Conservation (phyloP, 352 stramenopile species). For the Phytophthora lateralis region DNA sequence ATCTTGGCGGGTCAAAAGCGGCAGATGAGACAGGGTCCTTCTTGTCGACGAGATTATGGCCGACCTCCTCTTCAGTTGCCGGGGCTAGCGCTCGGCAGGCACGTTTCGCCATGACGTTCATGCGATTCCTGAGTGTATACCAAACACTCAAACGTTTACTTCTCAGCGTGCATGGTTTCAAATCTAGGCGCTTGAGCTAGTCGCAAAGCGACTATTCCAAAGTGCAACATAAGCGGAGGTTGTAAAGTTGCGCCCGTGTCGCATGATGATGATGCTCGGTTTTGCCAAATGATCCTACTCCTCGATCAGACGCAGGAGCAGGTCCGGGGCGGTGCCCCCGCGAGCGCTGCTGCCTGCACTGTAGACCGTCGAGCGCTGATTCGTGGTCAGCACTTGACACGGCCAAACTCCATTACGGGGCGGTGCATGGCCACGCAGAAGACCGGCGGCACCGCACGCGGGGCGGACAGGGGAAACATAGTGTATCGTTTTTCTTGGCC, state of each 20-base stretch:
- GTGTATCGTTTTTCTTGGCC: too few relatives aligned
- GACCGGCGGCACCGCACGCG: not conserved
- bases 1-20: not conserved
- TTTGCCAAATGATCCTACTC: constrained; percentile 7
- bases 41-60: not conserved
- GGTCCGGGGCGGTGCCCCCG: too few relatives aligned
- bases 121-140: not conserved
- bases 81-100: not conserved
- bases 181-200: not conserved
- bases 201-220: not conserved
- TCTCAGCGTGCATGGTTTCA: not conserved
- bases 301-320: too few relatives aligned
- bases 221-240: not conserved
- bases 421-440: not conserved
- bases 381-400: not conserved
- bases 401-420: not conserved
- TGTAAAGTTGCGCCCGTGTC: not conserved
- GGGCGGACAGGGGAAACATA: too few relatives aligned
- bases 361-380: not conserved
- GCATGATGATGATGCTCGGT: constrained; percentile 12
- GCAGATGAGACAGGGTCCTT: not conserved
- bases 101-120: not conserved
- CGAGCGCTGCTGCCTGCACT: not conserved
- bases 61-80: not conserved
- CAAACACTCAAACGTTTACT: not conserved